Percentiles rank a stretch among this genome's conserved stretches.
phyloP scores from a whole-genome alignment of 306 rosid species.

The Prunus mume region DNA sequence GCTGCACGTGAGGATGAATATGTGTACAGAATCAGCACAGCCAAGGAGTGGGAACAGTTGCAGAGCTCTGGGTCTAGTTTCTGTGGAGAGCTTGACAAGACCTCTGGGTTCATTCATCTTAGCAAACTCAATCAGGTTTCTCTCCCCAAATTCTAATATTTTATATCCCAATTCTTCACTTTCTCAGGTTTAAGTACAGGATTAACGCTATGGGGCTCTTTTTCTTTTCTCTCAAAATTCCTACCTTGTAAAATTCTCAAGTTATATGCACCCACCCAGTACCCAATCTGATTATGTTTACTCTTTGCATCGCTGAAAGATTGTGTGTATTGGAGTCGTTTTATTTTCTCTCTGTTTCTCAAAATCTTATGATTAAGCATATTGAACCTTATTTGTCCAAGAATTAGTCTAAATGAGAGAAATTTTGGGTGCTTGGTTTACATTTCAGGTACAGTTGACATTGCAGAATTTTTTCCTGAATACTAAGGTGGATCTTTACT shows the following conservation, averaged over 20 bases:
- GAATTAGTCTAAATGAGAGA: not conserved
- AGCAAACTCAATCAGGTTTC: slow-evolving; percentile 76
- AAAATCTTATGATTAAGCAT: not conserved
- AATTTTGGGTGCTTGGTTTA: not conserved
- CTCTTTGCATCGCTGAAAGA: not conserved
- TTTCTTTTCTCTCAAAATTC: not conserved
- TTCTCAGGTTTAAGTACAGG: not conserved
- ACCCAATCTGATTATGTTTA: not conserved
- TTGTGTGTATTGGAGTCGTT: not conserved
- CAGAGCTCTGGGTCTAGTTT: slow-evolving; percentile 43
- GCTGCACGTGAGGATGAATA: slow-evolving; percentile 33
- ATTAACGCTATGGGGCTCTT: not conserved
- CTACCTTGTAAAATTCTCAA: not conserved
- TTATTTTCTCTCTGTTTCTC: not conserved
- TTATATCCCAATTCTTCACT: not conserved
- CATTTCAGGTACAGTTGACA: slow-evolving; percentile 60
- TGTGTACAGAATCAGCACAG: slow-evolving; percentile 67
- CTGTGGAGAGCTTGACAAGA: slow-evolving; percentile 69
- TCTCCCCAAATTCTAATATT: not conserved
- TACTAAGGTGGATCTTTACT: slow-evolving; percentile 55
- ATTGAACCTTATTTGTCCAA: not conserved
- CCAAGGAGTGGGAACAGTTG: slow-evolving; percentile 68
- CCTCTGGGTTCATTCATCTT: slow-evolving; percentile 77
- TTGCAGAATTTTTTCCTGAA: slow-evolving; percentile 61
- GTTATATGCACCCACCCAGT: not conserved